Conservation (phyloP, 2,329 filamentous ascomycete genomes). For the Karstenula rhodostoma region DNA sequence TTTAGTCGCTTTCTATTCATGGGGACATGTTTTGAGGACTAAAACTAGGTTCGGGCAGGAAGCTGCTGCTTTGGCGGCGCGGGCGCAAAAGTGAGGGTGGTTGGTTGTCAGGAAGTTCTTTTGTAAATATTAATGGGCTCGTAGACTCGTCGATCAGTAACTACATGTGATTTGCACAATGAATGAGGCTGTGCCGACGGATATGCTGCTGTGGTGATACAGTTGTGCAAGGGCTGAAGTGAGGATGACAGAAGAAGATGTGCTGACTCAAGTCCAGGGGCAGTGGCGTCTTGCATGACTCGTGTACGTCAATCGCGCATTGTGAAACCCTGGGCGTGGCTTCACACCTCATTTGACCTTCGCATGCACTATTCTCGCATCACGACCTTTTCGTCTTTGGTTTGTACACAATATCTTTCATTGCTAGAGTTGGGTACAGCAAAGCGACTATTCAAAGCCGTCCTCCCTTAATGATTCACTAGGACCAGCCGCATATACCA, state of each 20-base stretch:
- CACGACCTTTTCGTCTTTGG: not conserved
- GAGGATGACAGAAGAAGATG: no score
- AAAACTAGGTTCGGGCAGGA: constrained; percentile 32
- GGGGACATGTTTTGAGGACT: constrained; percentile 25
- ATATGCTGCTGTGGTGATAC: no score
- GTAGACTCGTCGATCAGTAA: not conserved
- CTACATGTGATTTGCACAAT: not conserved
- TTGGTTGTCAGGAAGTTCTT: not conserved
- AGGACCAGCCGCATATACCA: no score
- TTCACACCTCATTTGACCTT: no score
- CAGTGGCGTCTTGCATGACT: not conserved
- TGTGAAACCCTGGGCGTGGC: no score
- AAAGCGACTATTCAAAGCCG: no score
- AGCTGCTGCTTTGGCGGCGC: constrained; percentile 20
- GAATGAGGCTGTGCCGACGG: no score
- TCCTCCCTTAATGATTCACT: no score
- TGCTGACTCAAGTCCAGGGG: not conserved
- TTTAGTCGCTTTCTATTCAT: constrained; percentile 26
- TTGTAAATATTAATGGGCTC: not conserved
- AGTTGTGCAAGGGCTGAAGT: no score
- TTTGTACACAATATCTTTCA: no score
- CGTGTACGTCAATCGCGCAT: not conserved
- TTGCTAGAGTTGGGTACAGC: no score
- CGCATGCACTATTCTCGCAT: not conserved
- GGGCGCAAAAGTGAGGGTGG: not conserved